Evolutionary conservation across 2,329 filamentous ascomycete genomes (phyloP).

Genomic region (Drechmeria coniospora): DNA sequence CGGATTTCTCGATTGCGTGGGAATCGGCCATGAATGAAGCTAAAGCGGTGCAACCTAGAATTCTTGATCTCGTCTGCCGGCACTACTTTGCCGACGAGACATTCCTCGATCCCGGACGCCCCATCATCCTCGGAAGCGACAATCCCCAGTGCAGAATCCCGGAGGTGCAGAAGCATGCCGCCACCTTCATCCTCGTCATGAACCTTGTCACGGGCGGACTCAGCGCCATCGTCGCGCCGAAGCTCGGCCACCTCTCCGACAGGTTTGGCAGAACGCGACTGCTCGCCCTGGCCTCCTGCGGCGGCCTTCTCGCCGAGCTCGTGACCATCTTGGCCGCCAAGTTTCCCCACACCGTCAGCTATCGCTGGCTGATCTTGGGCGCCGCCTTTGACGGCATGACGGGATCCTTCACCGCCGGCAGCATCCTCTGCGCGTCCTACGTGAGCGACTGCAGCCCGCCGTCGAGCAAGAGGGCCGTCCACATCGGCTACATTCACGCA

Average conservation of each 20-base stretch:
- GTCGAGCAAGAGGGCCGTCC: conserved; percentile 61
- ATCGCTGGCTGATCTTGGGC: conserved; percentile 66
- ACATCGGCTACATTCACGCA: conserved; percentile 81
- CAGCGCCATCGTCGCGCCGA: conserved; percentile 68
- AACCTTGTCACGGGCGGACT: conserved; percentile 61
- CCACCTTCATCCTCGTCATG: conserved; percentile 63
- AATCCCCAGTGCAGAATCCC: conserved; percentile 70
- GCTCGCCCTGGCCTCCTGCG: conserved; percentile 56
- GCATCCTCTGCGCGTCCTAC: conserved; percentile 68
- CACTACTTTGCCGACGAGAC: conserved; percentile 62
- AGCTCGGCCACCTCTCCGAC: conserved; percentile 74
- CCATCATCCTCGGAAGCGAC: conserved; percentile 47
- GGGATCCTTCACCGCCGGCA: conserved; percentile 77
- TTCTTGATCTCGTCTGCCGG: conserved; percentile 69
- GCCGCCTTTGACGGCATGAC: conserved; percentile 66
- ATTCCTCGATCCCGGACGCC: conserved; percentile 39
- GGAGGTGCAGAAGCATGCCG: conserved; percentile 61
- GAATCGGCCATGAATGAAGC: too few species aligned
- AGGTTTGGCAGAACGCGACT: conserved; percentile 65
- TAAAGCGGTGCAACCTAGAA: conserved; percentile 25
- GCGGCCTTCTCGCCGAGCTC: conserved; percentile 59
- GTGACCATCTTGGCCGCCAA: conserved; percentile 66
- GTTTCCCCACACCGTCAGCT: conserved; percentile 56
- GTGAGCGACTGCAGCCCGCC: conserved; percentile 77
- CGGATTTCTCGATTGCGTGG: too few species aligned